phyloP scores from a whole-genome alignment of 148 eudicot species.

The Drosera capensis region DNA sequence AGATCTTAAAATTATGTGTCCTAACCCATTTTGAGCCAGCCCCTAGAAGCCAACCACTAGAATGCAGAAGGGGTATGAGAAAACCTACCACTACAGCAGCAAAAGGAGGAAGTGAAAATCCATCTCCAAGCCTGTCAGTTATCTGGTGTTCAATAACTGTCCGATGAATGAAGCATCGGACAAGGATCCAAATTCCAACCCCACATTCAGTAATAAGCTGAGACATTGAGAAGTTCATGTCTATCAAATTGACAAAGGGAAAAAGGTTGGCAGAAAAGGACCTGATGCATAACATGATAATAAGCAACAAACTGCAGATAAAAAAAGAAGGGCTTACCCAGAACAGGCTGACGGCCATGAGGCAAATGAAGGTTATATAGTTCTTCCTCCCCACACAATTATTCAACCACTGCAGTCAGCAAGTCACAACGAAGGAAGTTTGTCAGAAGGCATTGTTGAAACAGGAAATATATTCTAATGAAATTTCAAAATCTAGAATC shows the following conservation, averaged over 20 bases:
- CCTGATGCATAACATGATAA: neutral
- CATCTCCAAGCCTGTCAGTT: slow-evolving; percentile 72
- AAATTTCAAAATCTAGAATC: no score
- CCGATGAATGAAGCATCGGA: slow-evolving; percentile 58
- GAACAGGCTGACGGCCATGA: slow-evolving; percentile 74
- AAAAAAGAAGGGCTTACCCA: slow-evolving; percentile 48
- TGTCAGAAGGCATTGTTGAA: slow-evolving; percentile 5
- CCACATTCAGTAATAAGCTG: slow-evolving; percentile 81
- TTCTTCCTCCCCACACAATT: slow-evolving; percentile 91
- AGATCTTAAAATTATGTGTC: no score
- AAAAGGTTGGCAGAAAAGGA: neutral
- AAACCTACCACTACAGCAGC: slow-evolving; percentile 70
- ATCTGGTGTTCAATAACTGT: slow-evolving; percentile 48
- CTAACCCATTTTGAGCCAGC: no score
- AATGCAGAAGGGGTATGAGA: no score
- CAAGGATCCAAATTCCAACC: slow-evolving; percentile 72
- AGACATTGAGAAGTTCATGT: slow-evolving; percentile 2
- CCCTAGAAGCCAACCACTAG: no score
- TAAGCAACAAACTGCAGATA: slow-evolving; percentile 1
- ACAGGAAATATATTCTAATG: no score
- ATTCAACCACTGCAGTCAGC: slow-evolving; percentile 81
- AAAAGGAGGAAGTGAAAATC: slow-evolving; percentile 73
- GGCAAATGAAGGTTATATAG: slow-evolving; percentile 65
- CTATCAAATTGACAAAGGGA: neutral
- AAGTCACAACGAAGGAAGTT: no score